Evolutionary conservation across 495 filamentous ascomycete species (phyloP).

Genomic region (Podospora pseudoanserina): DNA sequence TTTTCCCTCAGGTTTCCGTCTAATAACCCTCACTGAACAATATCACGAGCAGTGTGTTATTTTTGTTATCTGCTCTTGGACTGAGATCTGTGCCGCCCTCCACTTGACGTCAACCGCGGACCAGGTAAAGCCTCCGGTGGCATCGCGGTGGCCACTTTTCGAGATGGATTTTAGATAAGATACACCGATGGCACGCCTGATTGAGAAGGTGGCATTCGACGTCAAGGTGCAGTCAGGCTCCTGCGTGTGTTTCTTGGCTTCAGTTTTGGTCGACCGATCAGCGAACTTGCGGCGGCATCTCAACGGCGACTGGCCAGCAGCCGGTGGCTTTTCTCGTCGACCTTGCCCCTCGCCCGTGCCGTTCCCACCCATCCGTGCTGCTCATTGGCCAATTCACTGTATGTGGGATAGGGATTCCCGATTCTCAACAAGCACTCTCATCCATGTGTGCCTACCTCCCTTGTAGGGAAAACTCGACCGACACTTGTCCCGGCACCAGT

Average conservation of each 20-base stretch:
- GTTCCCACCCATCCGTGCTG: too few species aligned
- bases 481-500: background rate
- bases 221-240: background rate
- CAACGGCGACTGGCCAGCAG: background rate
- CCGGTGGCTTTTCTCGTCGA: background rate
- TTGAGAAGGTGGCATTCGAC: background rate
- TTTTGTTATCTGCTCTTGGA: too few species aligned
- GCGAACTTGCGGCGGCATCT: background rate
- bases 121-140: background rate
- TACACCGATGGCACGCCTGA: background rate
- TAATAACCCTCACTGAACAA: too few species aligned
- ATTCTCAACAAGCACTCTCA: background rate
- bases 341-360: background rate
- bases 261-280: background rate
- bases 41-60: too few species aligned
- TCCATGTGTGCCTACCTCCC: background rate
- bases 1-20: too few species aligned
- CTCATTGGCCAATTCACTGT: slow-evolving; percentile 5
- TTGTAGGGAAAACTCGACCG: background rate
- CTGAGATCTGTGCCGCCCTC: too few species aligned
- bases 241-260: background rate
- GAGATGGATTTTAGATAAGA: background rate
- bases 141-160: background rate
- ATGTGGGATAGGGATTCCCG: too few species aligned
- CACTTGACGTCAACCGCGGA: too few species aligned